Conservation (phyloP, 768 basidiomycete species). For the Boletales sp. region DNA sequence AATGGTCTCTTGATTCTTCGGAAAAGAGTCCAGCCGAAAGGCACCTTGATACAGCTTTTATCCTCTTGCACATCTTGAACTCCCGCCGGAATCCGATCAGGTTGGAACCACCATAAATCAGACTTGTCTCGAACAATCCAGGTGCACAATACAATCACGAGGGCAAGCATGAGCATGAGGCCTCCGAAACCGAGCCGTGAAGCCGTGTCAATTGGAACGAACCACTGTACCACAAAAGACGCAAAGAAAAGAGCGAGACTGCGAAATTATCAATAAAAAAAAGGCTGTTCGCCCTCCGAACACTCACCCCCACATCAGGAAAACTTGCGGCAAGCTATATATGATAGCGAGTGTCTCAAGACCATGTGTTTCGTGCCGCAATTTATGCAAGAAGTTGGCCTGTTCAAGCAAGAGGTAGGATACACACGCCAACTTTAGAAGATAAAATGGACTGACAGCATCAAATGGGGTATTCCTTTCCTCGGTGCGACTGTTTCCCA, state of each 20-base stretch:
- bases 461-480: too few species aligned
- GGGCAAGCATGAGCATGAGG: slow-evolving; percentile 24
- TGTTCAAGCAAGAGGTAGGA: slow-evolving; percentile 3
- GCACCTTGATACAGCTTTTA: slow-evolving; percentile 7
- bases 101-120: slow-evolving; percentile 26
- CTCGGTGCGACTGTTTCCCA: too few species aligned
- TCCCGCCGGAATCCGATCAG: slow-evolving; percentile 6
- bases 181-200: slow-evolving; percentile 28
- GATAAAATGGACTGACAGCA: slow-evolving; percentile 1
- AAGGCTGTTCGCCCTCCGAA: not conserved
- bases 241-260: slow-evolving; percentile 30
- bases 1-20: not conserved
- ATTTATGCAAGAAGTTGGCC: slow-evolving; percentile 13
- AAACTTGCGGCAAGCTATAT: slow-evolving; percentile 52
- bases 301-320: slow-evolving; percentile 60
- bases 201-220: not conserved
- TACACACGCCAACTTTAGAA: not conserved
- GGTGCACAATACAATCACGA: slow-evolving; percentile 44
- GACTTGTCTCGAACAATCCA: slow-evolving; percentile 22
- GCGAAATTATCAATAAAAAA: not conserved
- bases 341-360: slow-evolving; percentile 51
- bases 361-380: slow-evolving; percentile 32
- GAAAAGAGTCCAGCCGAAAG: not conserved
- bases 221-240: slow-evolving; percentile 27
- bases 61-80: too few species aligned